Percentiles rank a stretch among this genome's conserved stretches.
These are phyloP conservation scores for Candida sp. DNA, from an alignment of 1,139 yeast genomes.

Conservation along the genomic window DNA sequence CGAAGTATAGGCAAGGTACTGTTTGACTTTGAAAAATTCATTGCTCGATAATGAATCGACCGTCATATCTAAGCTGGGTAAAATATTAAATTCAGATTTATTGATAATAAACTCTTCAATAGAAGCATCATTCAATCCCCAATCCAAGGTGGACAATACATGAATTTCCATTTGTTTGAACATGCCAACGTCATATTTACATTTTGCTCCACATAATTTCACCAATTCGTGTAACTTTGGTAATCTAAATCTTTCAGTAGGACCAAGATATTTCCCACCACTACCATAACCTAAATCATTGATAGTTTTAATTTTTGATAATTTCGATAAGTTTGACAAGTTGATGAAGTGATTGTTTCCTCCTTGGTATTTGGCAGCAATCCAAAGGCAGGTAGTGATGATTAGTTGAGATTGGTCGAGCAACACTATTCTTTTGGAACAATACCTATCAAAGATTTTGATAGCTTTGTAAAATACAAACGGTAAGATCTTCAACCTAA, in stretches of 20 bases:
- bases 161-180: constrained; percentile 53
- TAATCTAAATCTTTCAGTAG: constrained; percentile 62
- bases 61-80: constrained; percentile 5
- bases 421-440: constrained; percentile 60
- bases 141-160: constrained; percentile 55
- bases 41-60: constrained; percentile 4
- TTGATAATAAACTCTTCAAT: constrained; percentile 47
- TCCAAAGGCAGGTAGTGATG: constrained; percentile 65
- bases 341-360: constrained; percentile 70
- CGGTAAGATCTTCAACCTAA: constrained; percentile 55
- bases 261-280: constrained; percentile 63
- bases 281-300: constrained; percentile 43
- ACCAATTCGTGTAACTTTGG: constrained; percentile 63
- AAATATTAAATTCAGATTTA: constrained; percentile 29
- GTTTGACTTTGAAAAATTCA: constrained; percentile 38
- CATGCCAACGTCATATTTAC: constrained; percentile 60
- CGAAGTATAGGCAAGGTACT: constrained; percentile 33
- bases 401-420: constrained; percentile 62
- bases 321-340: constrained; percentile 19
- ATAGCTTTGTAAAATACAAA: constrained; percentile 60
- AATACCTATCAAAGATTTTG: constrained; percentile 60
- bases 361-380: constrained; percentile 62
- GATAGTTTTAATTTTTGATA: constrained; percentile 28
- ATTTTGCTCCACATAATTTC: constrained; percentile 55
- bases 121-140: constrained; percentile 59